Evolutionary conservation across 2,329 filamentous ascomycete species (phyloP).

Genomic region (Beauveria sp.): DNA sequence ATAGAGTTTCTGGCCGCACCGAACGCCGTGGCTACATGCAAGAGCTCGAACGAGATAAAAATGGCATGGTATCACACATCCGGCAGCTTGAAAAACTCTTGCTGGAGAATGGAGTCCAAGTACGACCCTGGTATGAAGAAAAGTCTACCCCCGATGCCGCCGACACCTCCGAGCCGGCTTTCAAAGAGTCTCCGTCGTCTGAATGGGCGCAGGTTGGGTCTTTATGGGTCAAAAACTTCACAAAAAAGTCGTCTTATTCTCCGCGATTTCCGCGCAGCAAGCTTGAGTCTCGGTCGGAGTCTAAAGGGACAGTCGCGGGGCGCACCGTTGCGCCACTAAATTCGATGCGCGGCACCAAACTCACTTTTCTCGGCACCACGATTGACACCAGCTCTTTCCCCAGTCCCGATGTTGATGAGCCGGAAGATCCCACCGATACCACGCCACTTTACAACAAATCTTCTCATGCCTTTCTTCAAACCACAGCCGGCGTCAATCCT

Average conservation of each 20-base stretch:
- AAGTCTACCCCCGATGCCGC: constrained; percentile 18
- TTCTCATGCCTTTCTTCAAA: constrained; percentile 60
- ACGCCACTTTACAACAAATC: constrained; percentile 61
- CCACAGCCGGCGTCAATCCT: constrained; percentile 53
- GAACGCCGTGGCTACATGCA: constrained; percentile 72
- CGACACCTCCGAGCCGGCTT: not conserved
- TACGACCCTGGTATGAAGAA: constrained; percentile 43
- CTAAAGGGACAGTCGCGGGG: constrained; percentile 60
- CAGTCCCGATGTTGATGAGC: constrained; percentile 57
- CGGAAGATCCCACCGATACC: constrained; percentile 27
- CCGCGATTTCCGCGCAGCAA: constrained; percentile 24
- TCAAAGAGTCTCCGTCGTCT: not conserved
- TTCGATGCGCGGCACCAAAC: constrained; percentile 65
- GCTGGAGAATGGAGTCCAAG: constrained; percentile 51
- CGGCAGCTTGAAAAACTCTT: constrained; percentile 61
- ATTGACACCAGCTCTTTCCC: constrained; percentile 72
- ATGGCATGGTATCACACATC: constrained; percentile 58
- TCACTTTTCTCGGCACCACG: constrained; percentile 73
- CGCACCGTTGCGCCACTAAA: constrained; percentile 58
- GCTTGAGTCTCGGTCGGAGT: constrained; percentile 39
- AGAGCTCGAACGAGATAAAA: constrained; percentile 65
- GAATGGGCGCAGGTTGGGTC: constrained; percentile 26
- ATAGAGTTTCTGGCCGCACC: constrained; percentile 76
- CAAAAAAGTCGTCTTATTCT: constrained; percentile 16
- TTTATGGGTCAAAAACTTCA: constrained; percentile 27